A percentile compares a stretch with the other conserved stretches of the same genome.
phyloP scores from a whole-genome alignment of 768 basidiomycete species.

The Amanita fuliginea region DNA sequence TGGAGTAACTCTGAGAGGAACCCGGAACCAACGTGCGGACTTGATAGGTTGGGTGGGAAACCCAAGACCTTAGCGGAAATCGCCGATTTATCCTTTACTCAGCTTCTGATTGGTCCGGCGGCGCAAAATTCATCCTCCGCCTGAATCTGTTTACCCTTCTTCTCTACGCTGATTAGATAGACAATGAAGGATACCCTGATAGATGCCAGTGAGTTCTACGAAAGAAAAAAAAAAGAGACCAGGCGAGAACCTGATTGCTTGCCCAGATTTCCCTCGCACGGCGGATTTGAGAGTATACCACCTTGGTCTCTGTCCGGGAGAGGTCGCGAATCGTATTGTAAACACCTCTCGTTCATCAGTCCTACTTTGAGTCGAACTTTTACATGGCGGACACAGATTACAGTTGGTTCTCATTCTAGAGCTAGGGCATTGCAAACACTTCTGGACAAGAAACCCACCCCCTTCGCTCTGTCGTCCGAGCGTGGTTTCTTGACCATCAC shows the following conservation, averaged over 20 bases:
- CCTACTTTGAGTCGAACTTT: not conserved
- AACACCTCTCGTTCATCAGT: constrained; percentile 10
- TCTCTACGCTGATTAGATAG: constrained; percentile 3
- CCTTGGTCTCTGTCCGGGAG: constrained; percentile 61
- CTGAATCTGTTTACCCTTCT: not conserved
- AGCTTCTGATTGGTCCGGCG: constrained; percentile 1
- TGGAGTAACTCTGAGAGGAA: not conserved
- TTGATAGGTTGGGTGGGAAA: not conserved
- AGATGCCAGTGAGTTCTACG: constrained; percentile 50
- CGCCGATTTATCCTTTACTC: not conserved
- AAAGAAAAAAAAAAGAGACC: no score
- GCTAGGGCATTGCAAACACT: constrained; percentile 46
- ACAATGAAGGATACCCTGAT: constrained; percentile 50
- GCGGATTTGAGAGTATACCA: constrained; percentile 70
- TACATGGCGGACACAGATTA: constrained; percentile 34
- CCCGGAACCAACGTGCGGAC: not conserved
- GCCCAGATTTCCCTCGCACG: constrained; percentile 66
- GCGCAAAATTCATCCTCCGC: not conserved
- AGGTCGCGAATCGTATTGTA: constrained; percentile 76
- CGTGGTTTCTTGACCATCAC: constrained; percentile 70
- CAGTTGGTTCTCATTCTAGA: constrained; percentile 65
- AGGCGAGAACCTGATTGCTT: not conserved
- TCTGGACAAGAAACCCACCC: constrained; percentile 47
- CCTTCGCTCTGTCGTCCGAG: constrained; percentile 58
- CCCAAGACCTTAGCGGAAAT: not conserved